Conservation (phyloP, 805 yeast genomes). For the Lachancea waltii region DNA sequence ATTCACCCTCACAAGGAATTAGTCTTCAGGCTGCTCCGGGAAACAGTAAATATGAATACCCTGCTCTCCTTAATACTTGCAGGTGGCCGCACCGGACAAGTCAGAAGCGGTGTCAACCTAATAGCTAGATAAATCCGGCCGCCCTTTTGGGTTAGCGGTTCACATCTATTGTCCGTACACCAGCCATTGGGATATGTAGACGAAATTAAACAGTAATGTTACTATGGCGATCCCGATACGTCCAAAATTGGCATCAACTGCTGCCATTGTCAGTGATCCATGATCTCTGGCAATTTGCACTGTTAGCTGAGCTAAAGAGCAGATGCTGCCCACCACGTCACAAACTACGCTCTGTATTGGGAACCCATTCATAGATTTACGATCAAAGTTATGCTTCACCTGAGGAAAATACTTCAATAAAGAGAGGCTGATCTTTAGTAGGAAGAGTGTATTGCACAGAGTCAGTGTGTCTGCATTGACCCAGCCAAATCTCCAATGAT, state of each 20-base stretch:
- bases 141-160: neutral
- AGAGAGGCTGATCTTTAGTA: constrained; percentile 42
- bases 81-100: too few relatives aligned
- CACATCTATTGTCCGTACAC: constrained; percentile 12
- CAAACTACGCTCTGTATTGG: constrained; percentile 50
- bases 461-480: constrained; percentile 18
- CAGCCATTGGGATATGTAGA: constrained; percentile 36
- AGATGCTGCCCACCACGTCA: constrained; percentile 35
- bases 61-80: too few relatives aligned
- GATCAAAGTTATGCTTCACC: constrained; percentile 66
- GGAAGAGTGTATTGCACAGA: constrained; percentile 23
- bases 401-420: constrained; percentile 67
- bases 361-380: constrained; percentile 80
- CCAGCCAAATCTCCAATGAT: constrained; percentile 15
- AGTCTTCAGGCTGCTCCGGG: too few relatives aligned
- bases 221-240: constrained; percentile 37
- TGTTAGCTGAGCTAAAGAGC: constrained; percentile 26
- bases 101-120: neutral
- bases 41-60: too few relatives aligned
- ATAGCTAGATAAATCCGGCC: neutral
- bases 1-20: too few relatives aligned
- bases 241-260: constrained; percentile 34
- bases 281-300: constrained; percentile 17
- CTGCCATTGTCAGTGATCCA: constrained; percentile 19
- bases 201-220: constrained; percentile 34